Base-by-base conservation (phyloP, 2,329 filamentous ascomycete genomes). In the Xylariaceae sp. region DNA sequence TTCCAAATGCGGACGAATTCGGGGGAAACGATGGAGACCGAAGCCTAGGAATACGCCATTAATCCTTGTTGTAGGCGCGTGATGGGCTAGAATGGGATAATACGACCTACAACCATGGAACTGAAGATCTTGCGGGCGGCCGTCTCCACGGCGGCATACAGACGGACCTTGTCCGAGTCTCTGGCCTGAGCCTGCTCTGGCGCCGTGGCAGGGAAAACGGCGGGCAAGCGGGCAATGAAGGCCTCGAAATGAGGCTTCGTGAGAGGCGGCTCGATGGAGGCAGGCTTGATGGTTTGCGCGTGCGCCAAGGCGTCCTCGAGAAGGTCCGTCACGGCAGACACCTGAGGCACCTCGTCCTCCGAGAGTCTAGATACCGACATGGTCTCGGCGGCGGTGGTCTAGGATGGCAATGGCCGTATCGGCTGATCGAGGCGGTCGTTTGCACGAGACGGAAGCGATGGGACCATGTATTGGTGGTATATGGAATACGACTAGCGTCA, bases 1-100 rank as follows among this genome's bases (percentile, higher is more conserved):
- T 97, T 94, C 93, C 93, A 99, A 64, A 97, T 84, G 61, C 86
- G 83, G 53, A 91, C 86, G 69, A 97, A 96, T 0, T 83, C 80
- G 48, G 90, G 85, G 30, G 89, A 85, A 44, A 91, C 83, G 67
- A 97, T 96, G 7, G 84, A 79, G 10, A 84, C 91, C 45, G 83
- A 84, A 49, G 89, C 87, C 89, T 93, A 61, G 9, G 59, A 50
- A 23, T 64, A 42, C 3, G 11, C 37, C n/a, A 74, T 75, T 64
- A 76, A 73, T 70, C 65, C 50, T 67, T 63, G 64, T 42, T 42
- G 8, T 10, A 10, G 8, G 60, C 39, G 13, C 49, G 53, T 44
- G 52, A 56, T 4, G 39, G 10, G 44, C 15, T 15, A 48, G 44
- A 15, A 51, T 34, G 47, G 48, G 42, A 13, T 45, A 13, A n/a